Evolutionary conservation across 352 stramenopile genomes (phyloP), one percentile per base, ranked within the genome.

Genomic region (Globisporangium middletonii): DNA sequence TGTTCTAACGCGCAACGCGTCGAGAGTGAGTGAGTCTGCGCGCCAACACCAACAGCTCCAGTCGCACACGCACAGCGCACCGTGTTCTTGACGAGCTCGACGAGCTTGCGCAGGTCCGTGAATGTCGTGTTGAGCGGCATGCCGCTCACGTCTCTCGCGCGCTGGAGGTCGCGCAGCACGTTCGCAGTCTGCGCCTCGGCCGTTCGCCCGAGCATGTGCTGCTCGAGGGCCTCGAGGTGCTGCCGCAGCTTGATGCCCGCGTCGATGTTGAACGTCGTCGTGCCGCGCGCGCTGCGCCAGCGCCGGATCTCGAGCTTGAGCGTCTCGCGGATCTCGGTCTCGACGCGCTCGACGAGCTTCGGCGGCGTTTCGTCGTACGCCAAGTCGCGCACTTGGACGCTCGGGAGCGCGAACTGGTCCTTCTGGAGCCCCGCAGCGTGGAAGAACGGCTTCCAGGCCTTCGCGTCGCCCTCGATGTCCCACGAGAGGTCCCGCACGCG

Each of bases 221-320:
- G 51, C 62, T 97, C 89, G 13, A 96, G 71, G 16, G 71, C 61
- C 30, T 87, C 77, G 13, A 97, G 73, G 35, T 95, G 72, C 0
- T 64, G 60, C 6, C 76, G 73, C 26, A 98, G 62, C 56, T 92
- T 89, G n/a, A 89, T 65, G 33, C 77, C 75, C 52, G 91, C 65
- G 69, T 94, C 86, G 60, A 84, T 77, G 48, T 95, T 93, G 62
- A 97, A 97, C 27, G 73, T 84, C 8, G 90, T 98, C 44, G 83
- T 83, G 46, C 69, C 86, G 50, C 82, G 75, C 1, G 69, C 73
- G 55, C 85, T 92, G 50, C 93, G 83, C 93, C 93, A 98, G 43
- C 79, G 76, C 27, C 92, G 77, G n/a, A 97, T 84, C 18, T 83
- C 70, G 47, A 86, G 72, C 51, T 97, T 95, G 37, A 98, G 69